These are phyloP conservation scores for Auriculariales sp. DNA, from an alignment of 768 basidiomycete genomes.

Conservation along the genomic window DNA sequence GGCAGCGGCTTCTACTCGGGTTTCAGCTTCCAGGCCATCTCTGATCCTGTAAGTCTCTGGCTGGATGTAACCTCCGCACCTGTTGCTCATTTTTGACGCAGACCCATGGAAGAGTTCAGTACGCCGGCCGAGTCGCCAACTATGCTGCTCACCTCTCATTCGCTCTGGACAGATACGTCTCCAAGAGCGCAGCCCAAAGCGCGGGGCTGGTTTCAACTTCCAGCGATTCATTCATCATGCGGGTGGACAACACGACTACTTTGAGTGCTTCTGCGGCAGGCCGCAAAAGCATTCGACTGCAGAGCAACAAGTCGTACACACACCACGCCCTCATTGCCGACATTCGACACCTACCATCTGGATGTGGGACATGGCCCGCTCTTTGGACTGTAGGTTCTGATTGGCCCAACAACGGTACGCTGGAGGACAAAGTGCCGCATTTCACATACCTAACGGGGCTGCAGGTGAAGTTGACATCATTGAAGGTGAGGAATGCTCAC, in stretches of 20 bases:
- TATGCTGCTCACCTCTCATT: background rate
- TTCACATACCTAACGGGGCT: background rate
- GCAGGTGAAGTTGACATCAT: conserved; percentile 12
- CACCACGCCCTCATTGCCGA: conserved; percentile 39
- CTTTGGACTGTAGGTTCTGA: conserved; percentile 13
- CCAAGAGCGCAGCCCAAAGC: conserved; percentile 30
- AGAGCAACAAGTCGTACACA: conserved; percentile 35
- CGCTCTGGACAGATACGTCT: background rate
- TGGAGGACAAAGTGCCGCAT: no score
- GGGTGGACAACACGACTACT: conserved; percentile 35
- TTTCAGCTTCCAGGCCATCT: conserved; percentile 32
- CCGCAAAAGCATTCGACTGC: conserved; percentile 41
- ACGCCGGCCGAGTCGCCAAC: background rate
- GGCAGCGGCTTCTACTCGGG: conserved; percentile 33
- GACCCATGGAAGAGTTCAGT: background rate
- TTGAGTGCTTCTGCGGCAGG: conserved; percentile 35
- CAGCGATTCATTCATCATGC: conserved; percentile 37
- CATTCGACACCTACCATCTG: conserved; percentile 46
- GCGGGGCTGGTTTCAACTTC: conserved; percentile 44
- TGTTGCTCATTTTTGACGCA: background rate
- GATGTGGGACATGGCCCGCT: conserved; percentile 48
- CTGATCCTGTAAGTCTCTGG: conserved; percentile 52
- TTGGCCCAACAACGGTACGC: conserved; percentile 33
- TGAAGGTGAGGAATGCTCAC: conserved; percentile 3
- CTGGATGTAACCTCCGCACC: conserved; percentile 39